Percentiles rank a stretch among this genome's conserved stretches.
phyloP scores from a whole-genome alignment of 1,284 basidiomycete genomes.

The Rhodotorula glutinis region DNA sequence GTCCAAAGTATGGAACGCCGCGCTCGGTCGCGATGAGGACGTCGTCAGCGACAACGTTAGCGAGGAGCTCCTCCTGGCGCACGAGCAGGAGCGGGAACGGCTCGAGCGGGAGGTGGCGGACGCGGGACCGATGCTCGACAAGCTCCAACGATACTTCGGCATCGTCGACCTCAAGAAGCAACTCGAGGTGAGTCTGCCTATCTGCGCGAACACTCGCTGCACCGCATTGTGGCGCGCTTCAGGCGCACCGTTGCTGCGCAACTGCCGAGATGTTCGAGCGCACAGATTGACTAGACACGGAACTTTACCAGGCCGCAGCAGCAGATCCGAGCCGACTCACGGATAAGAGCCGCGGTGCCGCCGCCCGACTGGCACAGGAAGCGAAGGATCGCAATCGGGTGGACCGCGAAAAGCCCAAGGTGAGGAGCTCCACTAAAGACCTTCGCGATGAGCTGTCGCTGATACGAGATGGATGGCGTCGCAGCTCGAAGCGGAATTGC shows the following conservation, averaged over 20 bases:
- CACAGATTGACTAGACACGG: too few species aligned
- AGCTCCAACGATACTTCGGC: slow-evolving; percentile 82
- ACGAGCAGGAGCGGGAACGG: slow-evolving; percentile 80
- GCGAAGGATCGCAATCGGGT: slow-evolving; percentile 98
- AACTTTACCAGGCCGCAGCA: slow-evolving; percentile 57
- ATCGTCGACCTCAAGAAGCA: slow-evolving; percentile 89
- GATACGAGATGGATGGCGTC: neutral
- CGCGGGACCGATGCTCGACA: slow-evolving; percentile 71
- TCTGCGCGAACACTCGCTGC: too few species aligned
- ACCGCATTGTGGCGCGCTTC: too few species aligned
- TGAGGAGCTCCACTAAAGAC: slow-evolving; percentile 49
- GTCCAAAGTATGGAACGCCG: slow-evolving; percentile 22
- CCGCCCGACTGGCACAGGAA: slow-evolving; percentile 67
- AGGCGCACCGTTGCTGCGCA: too few species aligned
- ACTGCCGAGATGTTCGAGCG: too few species aligned
- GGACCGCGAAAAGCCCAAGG: slow-evolving; percentile 88
- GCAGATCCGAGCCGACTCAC: slow-evolving; percentile 71
- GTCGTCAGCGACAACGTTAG: slow-evolving; percentile 70
- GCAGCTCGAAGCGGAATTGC: slow-evolving; percentile 82
- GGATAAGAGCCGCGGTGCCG: slow-evolving; percentile 65
- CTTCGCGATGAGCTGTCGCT: too few species aligned
- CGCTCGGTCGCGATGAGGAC: slow-evolving; percentile 26
- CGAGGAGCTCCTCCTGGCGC: slow-evolving; percentile 79
- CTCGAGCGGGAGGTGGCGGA: slow-evolving; percentile 74
- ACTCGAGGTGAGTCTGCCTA: slow-evolving; percentile 56